A percentile compares a stretch with the other conserved stretches of the same genome.
phyloP scores from a whole-genome alignment of 2,329 filamentous ascomycete genomes.

The Penicillium sp. region DNA sequence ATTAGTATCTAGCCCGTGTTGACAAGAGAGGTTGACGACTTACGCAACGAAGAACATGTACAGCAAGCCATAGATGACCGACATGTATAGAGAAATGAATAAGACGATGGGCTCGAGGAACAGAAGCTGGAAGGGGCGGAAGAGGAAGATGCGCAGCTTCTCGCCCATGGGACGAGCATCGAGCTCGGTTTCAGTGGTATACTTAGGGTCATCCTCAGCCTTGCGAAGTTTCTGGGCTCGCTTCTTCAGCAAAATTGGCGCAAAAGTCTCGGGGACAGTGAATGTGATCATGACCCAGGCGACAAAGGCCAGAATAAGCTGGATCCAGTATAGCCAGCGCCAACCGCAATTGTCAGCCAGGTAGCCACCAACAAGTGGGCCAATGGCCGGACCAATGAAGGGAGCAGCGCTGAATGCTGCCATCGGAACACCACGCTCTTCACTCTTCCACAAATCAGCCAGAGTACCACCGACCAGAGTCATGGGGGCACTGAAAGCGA shows the following conservation, averaged over 20 bases:
- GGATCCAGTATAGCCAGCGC: slow-evolving; percentile 86
- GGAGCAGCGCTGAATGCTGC: slow-evolving; percentile 79
- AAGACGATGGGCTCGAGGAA: slow-evolving; percentile 83
- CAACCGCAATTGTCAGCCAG: slow-evolving; percentile 67
- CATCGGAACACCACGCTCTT: slow-evolving; percentile 84
- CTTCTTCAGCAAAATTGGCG: slow-evolving; percentile 69
- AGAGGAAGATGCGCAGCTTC: slow-evolving; percentile 68
- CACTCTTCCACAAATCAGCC: slow-evolving; percentile 78
- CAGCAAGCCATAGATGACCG: slow-evolving; percentile 58
- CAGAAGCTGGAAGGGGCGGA: slow-evolving; percentile 81
- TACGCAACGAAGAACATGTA: slow-evolving; percentile 54
- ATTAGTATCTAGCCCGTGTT: slow-evolving; percentile 11
- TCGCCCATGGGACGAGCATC: slow-evolving; percentile 68
- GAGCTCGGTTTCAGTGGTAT: slow-evolving; percentile 78
- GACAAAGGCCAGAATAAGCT: slow-evolving; percentile 69
- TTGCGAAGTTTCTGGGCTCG: slow-evolving; percentile 71
- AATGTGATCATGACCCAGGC: slow-evolving; percentile 77
- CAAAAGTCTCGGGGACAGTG: slow-evolving; percentile 87
- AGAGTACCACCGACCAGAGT: slow-evolving; percentile 79
- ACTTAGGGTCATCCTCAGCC: slow-evolving; percentile 62
- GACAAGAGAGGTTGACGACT: slow-evolving; percentile 41
- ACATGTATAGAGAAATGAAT: slow-evolving; percentile 81
- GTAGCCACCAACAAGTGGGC: slow-evolving; percentile 74
- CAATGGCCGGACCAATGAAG: slow-evolving; percentile 76
- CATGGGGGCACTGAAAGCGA: slow-evolving; percentile 83